Evolutionary conservation across 2,329 filamentous ascomycete species (phyloP), one percentile per base, ranked within the genome.

Genomic region (Cercospora sp.): DNA sequence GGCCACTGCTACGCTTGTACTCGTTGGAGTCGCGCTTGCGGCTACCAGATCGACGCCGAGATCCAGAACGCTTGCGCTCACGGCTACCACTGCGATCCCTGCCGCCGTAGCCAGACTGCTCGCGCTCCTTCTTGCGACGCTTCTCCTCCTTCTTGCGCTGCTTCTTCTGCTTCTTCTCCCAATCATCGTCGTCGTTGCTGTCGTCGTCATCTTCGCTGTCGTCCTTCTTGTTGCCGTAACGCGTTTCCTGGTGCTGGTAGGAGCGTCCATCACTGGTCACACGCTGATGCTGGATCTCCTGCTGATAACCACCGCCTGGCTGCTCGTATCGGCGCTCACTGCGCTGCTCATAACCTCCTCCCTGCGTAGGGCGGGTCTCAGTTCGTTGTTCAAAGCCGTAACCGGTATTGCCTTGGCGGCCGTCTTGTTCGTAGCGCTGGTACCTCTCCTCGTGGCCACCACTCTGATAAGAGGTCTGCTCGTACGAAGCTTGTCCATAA

Each of bases 401-500:
- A 31, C 83, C 85, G 16, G 73, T 75, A 5, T 63, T 58, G 20
- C 80, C 79, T 23, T 79, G 75, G n/a, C 69, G 78, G 23, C 82
- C 79, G 58, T 86, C 82, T 74, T 90, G 79, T 67, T 83, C 88
- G 70, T 87, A 89, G 33, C 87, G 86, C 67, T 83, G 83, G 78
- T 89, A 91, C 67, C 90, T 86, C 45, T 85, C 83, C 66, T 83
- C 82, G 64, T 84, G 82, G 59, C 86, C 86, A 60, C 89, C 89
- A 64, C 84, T 82, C 18, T 84, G 80, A 69, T 87, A 87, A 64
- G 85, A 82, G 7, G 87, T 90, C 74, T 88, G 81, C 33, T 82
- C 84, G 73, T 87, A 85, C 75, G 89, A 80, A 10, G 88, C 87
- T 75, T 90, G 85, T 7, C 85, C 87, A 72, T 89, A 89, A 59